Evolutionary conservation across 1,284 basidiomycete species (phyloP).

Genomic region (Malassezia sympodialis): DNA sequence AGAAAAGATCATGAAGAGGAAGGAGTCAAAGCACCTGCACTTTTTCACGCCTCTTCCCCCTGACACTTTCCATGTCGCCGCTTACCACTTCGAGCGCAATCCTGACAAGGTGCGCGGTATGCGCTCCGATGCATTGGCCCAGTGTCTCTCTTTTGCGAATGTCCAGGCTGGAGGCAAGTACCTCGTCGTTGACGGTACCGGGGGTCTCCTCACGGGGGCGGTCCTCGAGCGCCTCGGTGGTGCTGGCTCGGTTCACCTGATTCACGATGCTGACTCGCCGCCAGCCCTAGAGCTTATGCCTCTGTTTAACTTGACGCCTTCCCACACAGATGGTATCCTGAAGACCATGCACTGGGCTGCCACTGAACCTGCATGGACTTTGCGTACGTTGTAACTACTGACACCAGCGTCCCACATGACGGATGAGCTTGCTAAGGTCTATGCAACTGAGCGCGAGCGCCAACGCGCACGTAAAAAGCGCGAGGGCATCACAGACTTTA

Average conservation of each 20-base stretch:
- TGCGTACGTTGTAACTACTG: slow-evolving; percentile 3
- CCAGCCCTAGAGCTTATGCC: slow-evolving; percentile 77
- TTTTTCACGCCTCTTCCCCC: slow-evolving; percentile 80
- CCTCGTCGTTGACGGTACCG: slow-evolving; percentile 81
- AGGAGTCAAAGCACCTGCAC: slow-evolving; percentile 60
- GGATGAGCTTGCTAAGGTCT: slow-evolving; percentile 10
- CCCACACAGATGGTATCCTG: slow-evolving; percentile 34
- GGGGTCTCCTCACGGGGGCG: slow-evolving; percentile 70
- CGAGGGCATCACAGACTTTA: slow-evolving; percentile 10
- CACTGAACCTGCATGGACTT: slow-evolving; percentile 26
- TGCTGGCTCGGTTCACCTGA: slow-evolving; percentile 58
- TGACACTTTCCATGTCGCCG: slow-evolving; percentile 73
- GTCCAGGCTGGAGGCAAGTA: slow-evolving; percentile 76
- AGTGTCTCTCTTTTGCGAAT: slow-evolving; percentile 73
- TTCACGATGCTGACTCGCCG: slow-evolving; percentile 84
- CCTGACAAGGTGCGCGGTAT: slow-evolving; percentile 69
- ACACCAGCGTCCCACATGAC: slow-evolving; percentile 14
- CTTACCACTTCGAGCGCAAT: slow-evolving; percentile 65
- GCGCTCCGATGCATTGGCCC: slow-evolving; percentile 75
- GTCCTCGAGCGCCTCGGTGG: slow-evolving; percentile 63
- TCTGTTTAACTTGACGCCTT: slow-evolving; percentile 60
- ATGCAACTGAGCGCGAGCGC: slow-evolving; percentile 14
- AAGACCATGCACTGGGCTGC: slow-evolving; percentile 34
- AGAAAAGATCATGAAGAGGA: slow-evolving; percentile 40
- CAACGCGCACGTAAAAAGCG: slow-evolving; percentile 16